phyloP scores from a whole-genome alignment of 1,284 basidiomycete genomes.

The Vanrija sp. region DNA sequence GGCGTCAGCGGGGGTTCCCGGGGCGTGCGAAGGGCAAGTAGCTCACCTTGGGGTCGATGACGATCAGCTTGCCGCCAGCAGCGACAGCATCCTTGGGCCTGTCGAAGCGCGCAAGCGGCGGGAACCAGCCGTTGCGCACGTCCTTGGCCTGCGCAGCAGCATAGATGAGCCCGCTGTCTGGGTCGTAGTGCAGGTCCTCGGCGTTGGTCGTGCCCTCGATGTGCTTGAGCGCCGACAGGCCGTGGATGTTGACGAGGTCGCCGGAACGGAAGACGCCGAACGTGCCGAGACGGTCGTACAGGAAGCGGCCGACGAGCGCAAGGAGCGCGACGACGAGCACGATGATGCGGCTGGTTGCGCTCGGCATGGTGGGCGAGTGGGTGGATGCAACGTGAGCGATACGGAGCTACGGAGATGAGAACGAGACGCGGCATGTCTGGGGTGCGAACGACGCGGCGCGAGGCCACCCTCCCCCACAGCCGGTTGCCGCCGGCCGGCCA shows the following conservation, averaged over 20 bases:
- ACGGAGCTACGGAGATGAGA: no score
- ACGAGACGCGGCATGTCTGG: no score
- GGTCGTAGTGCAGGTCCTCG: slow-evolving; percentile 17
- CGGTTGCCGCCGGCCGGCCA: no score
- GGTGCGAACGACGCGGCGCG: no score
- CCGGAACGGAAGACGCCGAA: slow-evolving; percentile 10
- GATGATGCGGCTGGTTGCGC: background rate
- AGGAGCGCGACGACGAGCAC: slow-evolving; percentile 4
- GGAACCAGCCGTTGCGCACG: slow-evolving; percentile 36
- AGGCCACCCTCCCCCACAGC: no score
- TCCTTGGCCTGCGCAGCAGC: slow-evolving; percentile 10
- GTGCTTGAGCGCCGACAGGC: background rate
- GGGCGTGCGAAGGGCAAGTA: no score
- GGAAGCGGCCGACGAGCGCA: background rate
- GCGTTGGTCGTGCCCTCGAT: slow-evolving; percentile 14
- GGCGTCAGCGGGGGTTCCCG: background rate
- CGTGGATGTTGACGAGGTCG: background rate
- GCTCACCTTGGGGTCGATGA: slow-evolving; percentile 29
- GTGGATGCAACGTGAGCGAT: no score
- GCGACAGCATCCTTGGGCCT: slow-evolving; percentile 7
- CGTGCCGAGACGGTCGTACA: slow-evolving; percentile 9
- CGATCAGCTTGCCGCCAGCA: slow-evolving; percentile 16
- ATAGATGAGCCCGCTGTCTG: slow-evolving; percentile 7
- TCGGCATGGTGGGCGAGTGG: slow-evolving; percentile 1
- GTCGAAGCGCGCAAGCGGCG: slow-evolving; percentile 19